Evolutionary conservation across 805 yeast species (phyloP), one percentile per base, ranked within the genome.

Genomic region (Hanseniaspora taiwanica): DNA sequence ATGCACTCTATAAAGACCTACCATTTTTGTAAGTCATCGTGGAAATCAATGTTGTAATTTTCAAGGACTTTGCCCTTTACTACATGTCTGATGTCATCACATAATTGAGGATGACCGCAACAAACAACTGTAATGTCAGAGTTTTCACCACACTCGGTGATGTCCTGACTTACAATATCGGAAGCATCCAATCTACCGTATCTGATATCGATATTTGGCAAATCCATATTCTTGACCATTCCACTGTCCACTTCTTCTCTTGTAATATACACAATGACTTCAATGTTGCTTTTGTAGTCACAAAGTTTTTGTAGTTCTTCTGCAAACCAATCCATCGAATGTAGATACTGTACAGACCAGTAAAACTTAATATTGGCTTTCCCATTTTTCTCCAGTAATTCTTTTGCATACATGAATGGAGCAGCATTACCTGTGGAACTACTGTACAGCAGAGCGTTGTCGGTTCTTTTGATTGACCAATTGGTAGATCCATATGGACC

Each of bases 21-120:
- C 83, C 81, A 76, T 13, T 66, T 67, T 56, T 76, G 80, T 37
- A 76, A 55, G 48, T 74, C 76, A 53, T 76, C 81, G 46, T 60
- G 64, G 44, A 69, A 62, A 40, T 74, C 81, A n/a, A 76, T 62
- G 9, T 55, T 43, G 23, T 42, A 37, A 8, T 40, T 40, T 19
- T 54, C 51, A 14, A 51, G 55, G 14, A 50, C 48, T 43, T 62
- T 56, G 19, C 61, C 51, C 12, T 58, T 58, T 12, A 73, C 68
- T 9, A 60, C 45, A 41, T 60, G 58, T 52, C 81, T 63, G 16
- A 73, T 50, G 32, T 64, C 68, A 50, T 76, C 81, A 35, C 72
- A 76, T 63, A 75, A 60, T 8, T 58, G 42, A 38, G 67, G 68
- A 45, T 72, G 76, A 24, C 78, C 80, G 56, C 81, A 75, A 7